These are phyloP conservation scores for Astrothelium subdiscretum DNA, from an alignment of 495 filamentous ascomycete species.

Conservation along the genomic window DNA sequence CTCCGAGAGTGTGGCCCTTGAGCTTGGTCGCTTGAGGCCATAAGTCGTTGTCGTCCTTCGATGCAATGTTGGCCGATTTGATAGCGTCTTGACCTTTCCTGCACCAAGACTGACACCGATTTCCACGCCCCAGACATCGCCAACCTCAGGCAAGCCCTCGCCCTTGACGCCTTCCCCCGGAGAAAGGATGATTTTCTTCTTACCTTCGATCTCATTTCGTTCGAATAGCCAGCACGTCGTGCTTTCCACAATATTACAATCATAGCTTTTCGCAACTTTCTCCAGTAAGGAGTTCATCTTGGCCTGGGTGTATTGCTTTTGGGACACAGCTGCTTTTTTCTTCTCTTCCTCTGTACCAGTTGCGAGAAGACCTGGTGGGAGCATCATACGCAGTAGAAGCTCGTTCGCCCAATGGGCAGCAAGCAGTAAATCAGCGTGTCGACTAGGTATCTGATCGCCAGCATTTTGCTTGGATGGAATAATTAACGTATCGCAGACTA, in stretches of 20 bases:
- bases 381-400: conserved; percentile 77
- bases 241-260: conserved; percentile 88
- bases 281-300: conserved; percentile 78
- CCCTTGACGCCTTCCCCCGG: conserved; percentile 80
- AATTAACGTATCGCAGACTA: conserved; percentile 86
- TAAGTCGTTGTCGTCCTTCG: conserved; percentile 85
- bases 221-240: conserved; percentile 94
- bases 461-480: conserved; percentile 47
- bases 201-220: conserved; percentile 91
- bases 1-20: conserved; percentile 80
- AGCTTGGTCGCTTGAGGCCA: conserved; percentile 81
- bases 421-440: conserved; percentile 73
- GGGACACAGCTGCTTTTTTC: conserved; percentile 65
- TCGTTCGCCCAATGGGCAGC: conserved; percentile 95
- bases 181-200: conserved; percentile 94
- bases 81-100: conserved; percentile 85
- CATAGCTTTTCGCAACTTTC: conserved; percentile 84
- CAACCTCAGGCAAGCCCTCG: conserved; percentile 79
- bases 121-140: conserved; percentile 97
- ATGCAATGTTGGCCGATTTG: conserved; percentile 81
- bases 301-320: conserved; percentile 67
- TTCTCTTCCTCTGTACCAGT: conserved; percentile 86
- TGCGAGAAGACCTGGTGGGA: conserved; percentile 75
- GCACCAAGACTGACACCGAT: conserved; percentile 80
- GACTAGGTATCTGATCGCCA: conserved; percentile 51